These are phyloP conservation scores for Castanospermum australe DNA, from an alignment of 306 rosid genomes.

Conservation along the genomic window DNA sequence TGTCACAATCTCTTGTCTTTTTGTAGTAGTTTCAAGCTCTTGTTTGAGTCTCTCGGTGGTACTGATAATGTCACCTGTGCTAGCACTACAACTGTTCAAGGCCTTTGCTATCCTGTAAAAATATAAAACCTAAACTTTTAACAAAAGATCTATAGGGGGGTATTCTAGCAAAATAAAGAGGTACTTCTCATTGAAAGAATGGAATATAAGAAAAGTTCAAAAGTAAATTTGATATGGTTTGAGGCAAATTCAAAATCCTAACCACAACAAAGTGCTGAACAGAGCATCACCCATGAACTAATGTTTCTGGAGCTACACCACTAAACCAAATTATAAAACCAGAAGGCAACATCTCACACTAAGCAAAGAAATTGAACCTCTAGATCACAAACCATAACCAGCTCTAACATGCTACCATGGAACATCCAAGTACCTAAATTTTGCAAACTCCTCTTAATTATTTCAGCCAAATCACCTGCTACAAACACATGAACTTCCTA, in stretches of 20 bases:
- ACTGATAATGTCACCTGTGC: slow-evolving; percentile 84
- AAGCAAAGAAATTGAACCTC: slow-evolving; percentile 7
- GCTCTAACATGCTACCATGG: slow-evolving; percentile 24
- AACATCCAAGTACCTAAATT: not conserved
- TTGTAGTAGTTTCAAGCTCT: slow-evolving; percentile 74
- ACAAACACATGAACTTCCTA: not conserved
- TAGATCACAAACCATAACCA: not conserved
- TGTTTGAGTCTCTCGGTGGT: slow-evolving; percentile 94
- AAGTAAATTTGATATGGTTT: not conserved
- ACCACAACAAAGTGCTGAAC: slow-evolving; percentile 12
- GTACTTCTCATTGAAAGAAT: slow-evolving; percentile 1
- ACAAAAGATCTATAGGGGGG: slow-evolving; percentile 3
- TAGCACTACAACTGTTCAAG: slow-evolving; percentile 68
- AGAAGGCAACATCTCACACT: not conserved
- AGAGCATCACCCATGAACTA: slow-evolving; percentile 7
- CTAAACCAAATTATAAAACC: not conserved
- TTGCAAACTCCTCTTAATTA: not conserved
- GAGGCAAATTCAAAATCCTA: slow-evolving; percentile 9
- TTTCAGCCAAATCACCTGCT: slow-evolving; percentile 7
- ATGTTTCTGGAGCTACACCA: not conserved
- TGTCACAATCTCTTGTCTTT: slow-evolving; percentile 83
- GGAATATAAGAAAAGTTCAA: not conserved
- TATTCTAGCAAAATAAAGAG: not conserved
- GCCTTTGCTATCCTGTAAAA: slow-evolving; percentile 70
- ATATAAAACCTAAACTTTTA: not conserved